Evolutionary conservation across 2,329 filamentous ascomycete genomes (phyloP).

Genomic region (Xylaria sp.): DNA sequence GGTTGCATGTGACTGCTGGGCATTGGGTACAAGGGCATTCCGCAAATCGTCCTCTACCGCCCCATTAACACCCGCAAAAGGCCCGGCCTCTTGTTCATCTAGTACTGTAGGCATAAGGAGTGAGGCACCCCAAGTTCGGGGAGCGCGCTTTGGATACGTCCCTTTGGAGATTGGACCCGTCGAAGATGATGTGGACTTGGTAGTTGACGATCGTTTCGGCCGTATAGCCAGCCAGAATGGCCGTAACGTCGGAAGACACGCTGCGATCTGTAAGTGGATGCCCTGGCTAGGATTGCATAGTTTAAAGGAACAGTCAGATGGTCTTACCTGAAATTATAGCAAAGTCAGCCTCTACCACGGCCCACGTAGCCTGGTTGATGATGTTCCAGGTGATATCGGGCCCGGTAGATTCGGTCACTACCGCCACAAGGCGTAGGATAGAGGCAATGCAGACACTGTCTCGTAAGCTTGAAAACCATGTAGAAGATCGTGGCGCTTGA

Average conservation of each 20-base stretch:
- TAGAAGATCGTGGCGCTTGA: not conserved
- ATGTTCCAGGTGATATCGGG: slow-evolving; percentile 14
- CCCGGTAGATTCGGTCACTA: not conserved
- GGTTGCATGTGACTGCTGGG: not conserved
- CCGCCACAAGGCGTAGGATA: slow-evolving; percentile 13
- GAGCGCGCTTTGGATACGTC: not conserved
- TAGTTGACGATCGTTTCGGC: not conserved
- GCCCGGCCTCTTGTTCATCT: not conserved
- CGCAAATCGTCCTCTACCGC: not conserved
- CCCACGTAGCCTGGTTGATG: slow-evolving; percentile 9
- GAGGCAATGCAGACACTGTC: slow-evolving; percentile 18
- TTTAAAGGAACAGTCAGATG: not conserved
- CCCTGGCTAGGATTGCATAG: not conserved
- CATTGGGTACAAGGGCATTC: not conserved
- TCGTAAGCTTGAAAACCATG: not conserved
- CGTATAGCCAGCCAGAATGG: slow-evolving; percentile 10
- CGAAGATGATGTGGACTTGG: not conserved
- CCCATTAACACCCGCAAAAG: not conserved
- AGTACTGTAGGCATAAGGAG: not conserved
- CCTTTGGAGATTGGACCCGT: not conserved
- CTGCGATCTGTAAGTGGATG: not conserved
- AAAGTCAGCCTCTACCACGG: slow-evolving; percentile 20
- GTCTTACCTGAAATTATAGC: slow-evolving; percentile 10
- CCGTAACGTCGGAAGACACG: slow-evolving; percentile 3
- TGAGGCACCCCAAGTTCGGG: not conserved